These are phyloP conservation scores for Leccinum rimulosum DNA, from an alignment of 768 basidiomycete species.

Conservation along the genomic window DNA sequence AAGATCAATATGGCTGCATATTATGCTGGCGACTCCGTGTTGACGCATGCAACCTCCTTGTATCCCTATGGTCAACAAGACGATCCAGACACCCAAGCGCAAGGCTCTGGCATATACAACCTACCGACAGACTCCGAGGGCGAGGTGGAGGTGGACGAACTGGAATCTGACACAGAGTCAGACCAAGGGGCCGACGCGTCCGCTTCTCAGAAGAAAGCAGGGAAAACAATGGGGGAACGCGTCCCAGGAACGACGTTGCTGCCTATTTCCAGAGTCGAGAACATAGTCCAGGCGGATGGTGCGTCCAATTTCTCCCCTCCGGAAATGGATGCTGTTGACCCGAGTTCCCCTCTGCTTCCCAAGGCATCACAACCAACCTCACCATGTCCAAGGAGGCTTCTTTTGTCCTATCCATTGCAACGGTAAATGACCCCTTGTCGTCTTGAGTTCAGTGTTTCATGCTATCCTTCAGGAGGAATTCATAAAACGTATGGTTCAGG, in stretches of 20 bases:
- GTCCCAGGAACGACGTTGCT: constrained; percentile 65
- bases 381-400: constrained; percentile 74
- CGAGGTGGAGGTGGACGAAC: constrained; percentile 34
- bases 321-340: constrained; percentile 12
- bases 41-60: constrained; percentile 33
- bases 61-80: constrained; percentile 30
- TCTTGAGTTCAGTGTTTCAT: constrained; percentile 11
- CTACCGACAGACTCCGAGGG: constrained; percentile 34
- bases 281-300: constrained; percentile 80
- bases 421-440: constrained; percentile 43
- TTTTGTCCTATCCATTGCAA: constrained; percentile 72
- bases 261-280: constrained; percentile 66
- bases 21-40: constrained; percentile 27
- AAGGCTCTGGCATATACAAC: constrained; percentile 30
- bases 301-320: constrained; percentile 23
- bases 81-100: constrained; percentile 24
- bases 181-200: constrained; percentile 29
- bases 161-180: constrained; percentile 33
- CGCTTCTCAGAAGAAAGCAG: constrained; percentile 25
- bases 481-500: constrained; percentile 69
- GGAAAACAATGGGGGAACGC: constrained; percentile 39
- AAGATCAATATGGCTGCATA: constrained; percentile 30
- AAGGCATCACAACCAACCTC: constrained; percentile 59
- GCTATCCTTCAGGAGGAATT: constrained; percentile 69
- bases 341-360: constrained; percentile 11